These are phyloP conservation scores for Penicillium sp. DNA, from an alignment of 2,329 filamentous ascomycete species.

Conservation along the genomic window DNA sequence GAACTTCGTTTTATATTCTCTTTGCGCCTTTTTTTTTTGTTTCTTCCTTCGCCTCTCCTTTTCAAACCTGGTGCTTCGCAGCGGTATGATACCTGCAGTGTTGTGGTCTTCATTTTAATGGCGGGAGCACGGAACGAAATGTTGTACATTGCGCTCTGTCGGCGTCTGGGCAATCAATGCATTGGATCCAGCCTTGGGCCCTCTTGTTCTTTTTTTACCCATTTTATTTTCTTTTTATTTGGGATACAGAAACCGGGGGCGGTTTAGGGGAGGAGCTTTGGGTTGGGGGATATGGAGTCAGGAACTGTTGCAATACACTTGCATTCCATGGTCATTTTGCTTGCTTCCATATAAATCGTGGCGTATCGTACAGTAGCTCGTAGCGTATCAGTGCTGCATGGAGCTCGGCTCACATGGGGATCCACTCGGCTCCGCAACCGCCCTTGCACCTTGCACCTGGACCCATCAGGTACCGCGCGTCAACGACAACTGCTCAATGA, in stretches of 20 bases:
- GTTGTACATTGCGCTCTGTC: conserved; percentile 25
- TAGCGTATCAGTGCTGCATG: neutral
- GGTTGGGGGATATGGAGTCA: conserved; percentile 7
- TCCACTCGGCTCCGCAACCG: conserved; percentile 13
- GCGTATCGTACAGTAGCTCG: neutral
- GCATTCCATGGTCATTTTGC: conserved; percentile 1
- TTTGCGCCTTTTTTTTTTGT: conserved; percentile 5
- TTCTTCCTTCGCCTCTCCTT: conserved; percentile 5
- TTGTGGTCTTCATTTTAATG: conserved; percentile 9
- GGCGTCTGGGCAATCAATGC: conserved; percentile 29
- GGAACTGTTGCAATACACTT: conserved; percentile 15
- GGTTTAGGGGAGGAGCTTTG: conserved; percentile 8
- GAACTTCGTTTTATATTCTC: conserved; percentile 13
- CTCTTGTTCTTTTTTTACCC: conserved; percentile 6
- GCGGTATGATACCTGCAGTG: conserved; percentile 10
- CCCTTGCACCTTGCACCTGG: conserved; percentile 1
- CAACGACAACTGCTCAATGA: neutral
- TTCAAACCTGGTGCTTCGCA: conserved; percentile 1
- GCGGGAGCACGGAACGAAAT: conserved; percentile 15
- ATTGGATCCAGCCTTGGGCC: conserved; percentile 16
- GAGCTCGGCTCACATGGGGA: conserved; percentile 12
- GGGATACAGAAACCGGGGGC: conserved; percentile 11
- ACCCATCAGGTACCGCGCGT: neutral
- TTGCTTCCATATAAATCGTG: neutral
- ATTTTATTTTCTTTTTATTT: neutral